Percentiles rank a stretch among this genome's conserved stretches.
Evolutionary conservation across 2,329 filamentous ascomycete genomes (phyloP).

Genomic region (Dothistroma septosporum): DNA sequence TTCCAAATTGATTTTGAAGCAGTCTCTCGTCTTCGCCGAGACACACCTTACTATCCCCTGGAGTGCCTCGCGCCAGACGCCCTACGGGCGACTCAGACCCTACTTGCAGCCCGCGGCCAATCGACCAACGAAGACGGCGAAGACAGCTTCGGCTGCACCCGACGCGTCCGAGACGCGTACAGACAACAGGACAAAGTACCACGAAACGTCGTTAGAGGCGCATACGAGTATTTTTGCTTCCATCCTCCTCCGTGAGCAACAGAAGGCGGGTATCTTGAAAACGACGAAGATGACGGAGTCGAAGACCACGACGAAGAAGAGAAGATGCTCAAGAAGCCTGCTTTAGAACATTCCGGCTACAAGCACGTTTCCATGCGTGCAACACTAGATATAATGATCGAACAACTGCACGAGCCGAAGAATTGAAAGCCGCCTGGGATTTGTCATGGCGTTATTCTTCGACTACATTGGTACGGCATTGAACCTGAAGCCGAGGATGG

Average conservation of each 20-base stretch:
- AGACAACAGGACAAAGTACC: not conserved
- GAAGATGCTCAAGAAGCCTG: conserved; percentile 10
- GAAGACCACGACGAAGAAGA: conserved; percentile 2
- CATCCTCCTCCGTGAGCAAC: not conserved
- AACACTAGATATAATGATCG: conserved; percentile 1
- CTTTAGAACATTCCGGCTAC: conserved; percentile 14
- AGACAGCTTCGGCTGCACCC: not conserved
- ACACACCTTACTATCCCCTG: too few relatives aligned
- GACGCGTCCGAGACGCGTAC: not conserved
- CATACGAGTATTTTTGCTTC: conserved; percentile 10
- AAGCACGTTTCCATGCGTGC: conserved; percentile 11
- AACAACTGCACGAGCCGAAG: conserved; percentile 14
- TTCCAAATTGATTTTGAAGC: too few relatives aligned
- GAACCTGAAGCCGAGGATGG: not conserved
- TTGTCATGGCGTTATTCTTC: conserved; percentile 16
- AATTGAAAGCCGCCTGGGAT: conserved; percentile 14
- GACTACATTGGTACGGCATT: not conserved
- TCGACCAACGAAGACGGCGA: not conserved
- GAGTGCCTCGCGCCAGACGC: not conserved
- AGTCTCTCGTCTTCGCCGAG: too few relatives aligned
- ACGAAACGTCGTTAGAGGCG: not conserved
- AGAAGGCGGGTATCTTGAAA: not conserved
- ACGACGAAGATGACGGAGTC: not conserved
- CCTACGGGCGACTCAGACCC: not conserved
- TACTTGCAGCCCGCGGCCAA: not conserved